These are phyloP conservation scores for Solanum megistacrolobum DNA, from an alignment of 257 asterid genomes.

Conservation along the genomic window DNA sequence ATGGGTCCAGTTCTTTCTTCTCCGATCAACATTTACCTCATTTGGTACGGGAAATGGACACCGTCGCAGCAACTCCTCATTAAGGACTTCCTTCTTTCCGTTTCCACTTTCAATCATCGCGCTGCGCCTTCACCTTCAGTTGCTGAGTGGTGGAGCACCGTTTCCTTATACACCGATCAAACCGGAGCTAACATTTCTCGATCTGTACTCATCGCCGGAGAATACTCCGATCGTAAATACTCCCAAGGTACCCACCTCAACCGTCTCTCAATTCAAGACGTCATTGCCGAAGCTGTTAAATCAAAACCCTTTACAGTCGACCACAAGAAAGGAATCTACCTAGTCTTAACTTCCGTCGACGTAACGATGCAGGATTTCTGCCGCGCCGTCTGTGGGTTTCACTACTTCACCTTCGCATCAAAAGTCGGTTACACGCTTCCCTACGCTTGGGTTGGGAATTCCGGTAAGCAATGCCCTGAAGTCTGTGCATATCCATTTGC, in stretches of 20 bases:
- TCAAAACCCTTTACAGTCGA: constrained; percentile 74
- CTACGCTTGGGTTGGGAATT: constrained; percentile 90
- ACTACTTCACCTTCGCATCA: constrained; percentile 87
- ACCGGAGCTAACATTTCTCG: constrained; percentile 77
- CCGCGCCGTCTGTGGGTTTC: constrained; percentile 92
- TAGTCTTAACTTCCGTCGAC: constrained; percentile 66
- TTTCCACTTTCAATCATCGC: constrained; percentile 43
- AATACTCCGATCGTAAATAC: constrained; percentile 51
- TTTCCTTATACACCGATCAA: constrained; percentile 71
- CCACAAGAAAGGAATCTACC: constrained; percentile 76
- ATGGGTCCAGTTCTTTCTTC: constrained; percentile 94
- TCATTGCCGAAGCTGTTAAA: constrained; percentile 61
- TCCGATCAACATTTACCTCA: constrained; percentile 77
- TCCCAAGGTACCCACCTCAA: constrained; percentile 63
- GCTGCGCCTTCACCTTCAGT: constrained; percentile 64
- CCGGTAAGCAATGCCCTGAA: constrained; percentile 85
- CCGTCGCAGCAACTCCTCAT: constrained; percentile 60
- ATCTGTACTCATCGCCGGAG: constrained; percentile 58
- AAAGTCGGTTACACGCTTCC: constrained; percentile 74
- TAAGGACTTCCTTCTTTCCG: constrained; percentile 68
- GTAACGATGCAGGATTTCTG: constrained; percentile 89
- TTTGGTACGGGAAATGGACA: constrained; percentile 83
- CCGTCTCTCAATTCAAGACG: constrained; percentile 59
- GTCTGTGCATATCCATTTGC: constrained; percentile 92
- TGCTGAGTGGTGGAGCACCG: constrained; percentile 85